These are phyloP conservation scores for Hypoxylon cercidicola DNA, from an alignment of 495 filamentous ascomycete species.

Conservation along the genomic window DNA sequence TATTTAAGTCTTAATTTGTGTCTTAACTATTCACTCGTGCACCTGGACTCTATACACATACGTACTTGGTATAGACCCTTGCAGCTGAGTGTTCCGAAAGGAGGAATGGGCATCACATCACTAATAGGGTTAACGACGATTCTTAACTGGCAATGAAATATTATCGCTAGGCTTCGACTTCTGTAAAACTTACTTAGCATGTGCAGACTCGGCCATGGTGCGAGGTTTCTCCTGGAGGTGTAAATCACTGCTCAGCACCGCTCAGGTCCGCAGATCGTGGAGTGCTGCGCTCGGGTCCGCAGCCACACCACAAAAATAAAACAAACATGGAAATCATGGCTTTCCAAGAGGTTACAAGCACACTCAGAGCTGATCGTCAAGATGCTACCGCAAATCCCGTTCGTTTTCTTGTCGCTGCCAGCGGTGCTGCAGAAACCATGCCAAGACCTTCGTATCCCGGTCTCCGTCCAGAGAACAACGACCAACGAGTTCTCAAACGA, in stretches of 20 bases:
- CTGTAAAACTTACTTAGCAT: no score
- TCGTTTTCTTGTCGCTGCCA: background rate
- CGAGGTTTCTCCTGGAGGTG: background rate
- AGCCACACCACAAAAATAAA: background rate
- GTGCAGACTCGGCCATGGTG: background rate
- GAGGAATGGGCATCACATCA: no score
- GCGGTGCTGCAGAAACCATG: background rate
- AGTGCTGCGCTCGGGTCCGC: background rate
- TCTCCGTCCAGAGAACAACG: conserved; percentile 16
- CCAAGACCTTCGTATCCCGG: conserved; percentile 6
- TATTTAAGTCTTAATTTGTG: no score
- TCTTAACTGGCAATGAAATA: no score
- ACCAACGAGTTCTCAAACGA: conserved; percentile 14
- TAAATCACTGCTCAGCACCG: background rate
- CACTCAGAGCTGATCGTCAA: background rate
- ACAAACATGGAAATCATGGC: background rate
- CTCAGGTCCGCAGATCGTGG: background rate
- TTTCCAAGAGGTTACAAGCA: background rate
- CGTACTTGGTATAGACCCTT: no score
- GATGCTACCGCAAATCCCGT: conserved; percentile 2
- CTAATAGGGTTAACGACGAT: no score
- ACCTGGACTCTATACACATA: no score
- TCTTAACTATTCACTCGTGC: no score
- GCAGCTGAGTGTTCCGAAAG: no score
- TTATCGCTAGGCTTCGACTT: no score